phyloP scores from a whole-genome alignment of 2,329 filamentous ascomycete genomes.

The Xylariaceae sp. region DNA sequence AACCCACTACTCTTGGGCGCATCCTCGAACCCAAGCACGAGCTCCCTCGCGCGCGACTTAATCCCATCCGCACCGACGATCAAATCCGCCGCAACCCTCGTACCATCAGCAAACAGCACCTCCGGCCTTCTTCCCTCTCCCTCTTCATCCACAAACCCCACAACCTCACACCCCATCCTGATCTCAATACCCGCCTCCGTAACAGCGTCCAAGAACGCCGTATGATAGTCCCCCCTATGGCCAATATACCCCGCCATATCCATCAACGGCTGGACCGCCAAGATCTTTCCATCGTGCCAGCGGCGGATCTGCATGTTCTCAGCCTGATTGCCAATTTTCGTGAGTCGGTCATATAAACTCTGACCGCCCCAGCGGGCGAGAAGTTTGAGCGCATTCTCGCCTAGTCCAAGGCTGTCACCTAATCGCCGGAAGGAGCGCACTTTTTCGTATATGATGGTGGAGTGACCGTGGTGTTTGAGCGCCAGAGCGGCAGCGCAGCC shows the following conservation, averaged over 20 bases:
- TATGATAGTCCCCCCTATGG: conserved; percentile 42
- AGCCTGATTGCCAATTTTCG: conserved; percentile 44
- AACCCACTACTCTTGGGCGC: conserved; percentile 51
- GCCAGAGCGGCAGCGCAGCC: conserved; percentile 47
- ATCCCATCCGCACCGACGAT: conserved; percentile 51
- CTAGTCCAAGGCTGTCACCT: conserved; percentile 43
- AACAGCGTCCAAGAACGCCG: conserved; percentile 38
- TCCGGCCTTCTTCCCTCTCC: conserved; percentile 23
- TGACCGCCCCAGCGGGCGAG: conserved; percentile 42
- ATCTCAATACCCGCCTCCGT: conserved; percentile 38
- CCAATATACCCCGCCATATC: conserved; percentile 48
- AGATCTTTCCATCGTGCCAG: conserved; percentile 44
- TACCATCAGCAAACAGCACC: conserved; percentile 33
- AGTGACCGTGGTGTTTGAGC: conserved; percentile 42
- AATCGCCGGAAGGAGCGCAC: conserved; percentile 40
- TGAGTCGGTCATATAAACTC: conserved; percentile 34
- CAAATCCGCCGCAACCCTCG: conserved; percentile 40
- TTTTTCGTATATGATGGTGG: conserved; percentile 42
- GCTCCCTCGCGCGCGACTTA: conserved; percentile 43
- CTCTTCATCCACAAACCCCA: conserved; percentile 34
- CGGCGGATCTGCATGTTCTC: conserved; percentile 45
- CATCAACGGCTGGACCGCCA: conserved; percentile 46
- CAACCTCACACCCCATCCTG: conserved; percentile 37
- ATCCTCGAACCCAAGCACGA: conserved; percentile 50
- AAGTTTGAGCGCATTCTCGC: conserved; percentile 44